Conservation (phyloP, 176 grass and related monocot species). For the Carex pumila region DNA sequence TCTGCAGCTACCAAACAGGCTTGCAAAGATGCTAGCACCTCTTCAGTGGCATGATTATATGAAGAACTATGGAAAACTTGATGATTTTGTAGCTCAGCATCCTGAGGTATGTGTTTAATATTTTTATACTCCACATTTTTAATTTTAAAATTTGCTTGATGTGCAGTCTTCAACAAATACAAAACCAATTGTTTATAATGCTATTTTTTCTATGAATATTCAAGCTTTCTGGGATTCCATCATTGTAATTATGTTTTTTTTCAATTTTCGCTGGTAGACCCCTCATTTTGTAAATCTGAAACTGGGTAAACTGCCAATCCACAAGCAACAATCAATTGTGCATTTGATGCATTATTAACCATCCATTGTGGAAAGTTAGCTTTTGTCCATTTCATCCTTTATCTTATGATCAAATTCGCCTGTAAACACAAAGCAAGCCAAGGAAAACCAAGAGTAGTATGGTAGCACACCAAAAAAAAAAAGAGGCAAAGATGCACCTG, state of each 20-base stretch:
- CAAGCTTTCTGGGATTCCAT: neutral
- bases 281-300: neutral
- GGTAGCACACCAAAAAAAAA: neutral
- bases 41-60: constrained; percentile 99
- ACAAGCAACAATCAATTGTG: neutral
- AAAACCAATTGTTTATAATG: neutral
- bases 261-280: neutral
- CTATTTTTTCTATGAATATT: neutral
- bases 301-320: neutral
- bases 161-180: neutral
- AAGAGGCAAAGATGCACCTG: neutral
- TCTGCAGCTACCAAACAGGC: constrained; percentile 84
- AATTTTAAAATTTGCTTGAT: neutral
- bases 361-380: neutral
- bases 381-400: neutral
- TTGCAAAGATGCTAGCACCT: constrained; percentile 91
- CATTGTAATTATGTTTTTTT: neutral
- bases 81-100: constrained; percentile 91
- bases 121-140: neutral
- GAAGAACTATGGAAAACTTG: constrained; percentile 88
- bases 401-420: neutral
- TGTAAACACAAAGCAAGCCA: neutral
- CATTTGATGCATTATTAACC: neutral
- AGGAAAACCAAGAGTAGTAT: neutral
- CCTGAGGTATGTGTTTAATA: constrained; percentile 51